Base-by-base conservation (phyloP, 2,329 filamentous ascomycete genomes). In the Alternaria sp. region DNA sequence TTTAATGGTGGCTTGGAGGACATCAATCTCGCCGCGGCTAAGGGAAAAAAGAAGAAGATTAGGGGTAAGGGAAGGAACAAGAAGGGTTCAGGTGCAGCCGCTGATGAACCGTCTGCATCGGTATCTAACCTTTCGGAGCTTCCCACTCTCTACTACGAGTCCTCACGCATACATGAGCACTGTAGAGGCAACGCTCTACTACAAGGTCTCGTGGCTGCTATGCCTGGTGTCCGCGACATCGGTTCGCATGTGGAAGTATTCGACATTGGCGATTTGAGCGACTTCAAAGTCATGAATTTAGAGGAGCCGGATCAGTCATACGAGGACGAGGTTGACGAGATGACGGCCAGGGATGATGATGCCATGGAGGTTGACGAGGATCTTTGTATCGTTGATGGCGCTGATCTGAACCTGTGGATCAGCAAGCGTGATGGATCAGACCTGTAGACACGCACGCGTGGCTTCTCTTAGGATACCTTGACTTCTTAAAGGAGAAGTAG, bases 121-220 rank as follows among this genome's bases (percentile, higher is more conserved):
- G 28, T 11, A 5, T 30, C 10, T 11, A 30, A 14, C 10, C 18
- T 11, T 10, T 0, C 4, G 9, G 16, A 20, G n/a, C 40, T 22
- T 20, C 18, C 18, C 8, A 22, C 40, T 1, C 7, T 41, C 4
- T 41, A 41, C 10, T 41, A 41, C 40, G 40, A 41, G 18, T 22
- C 20, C 11, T 16, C 12, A 1, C 11, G 22, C 6, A 44, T 44
- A 2, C 6, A 10, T 5, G 22, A 27, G 6, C 41, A 44, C 14
- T 16, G 41, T 0, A n/a, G 6, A 2, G 12, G 12, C 3, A 44
- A 9, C 1, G 2, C 7, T 5, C 8, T 28, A 2, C 22, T n/a
- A 5, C 3, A 44, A 5, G 7, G 41, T 27, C 7, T n/a, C 4
- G 22, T 44, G 2, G 41, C 12, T 5, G 14, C 2, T 8, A 44